Percentiles rank a stretch among this genome's conserved stretches.
These are phyloP conservation scores for Polytrichum formosum DNA, from an alignment of 225 moss, liverwort and hornwort species.

Conservation along the genomic window DNA sequence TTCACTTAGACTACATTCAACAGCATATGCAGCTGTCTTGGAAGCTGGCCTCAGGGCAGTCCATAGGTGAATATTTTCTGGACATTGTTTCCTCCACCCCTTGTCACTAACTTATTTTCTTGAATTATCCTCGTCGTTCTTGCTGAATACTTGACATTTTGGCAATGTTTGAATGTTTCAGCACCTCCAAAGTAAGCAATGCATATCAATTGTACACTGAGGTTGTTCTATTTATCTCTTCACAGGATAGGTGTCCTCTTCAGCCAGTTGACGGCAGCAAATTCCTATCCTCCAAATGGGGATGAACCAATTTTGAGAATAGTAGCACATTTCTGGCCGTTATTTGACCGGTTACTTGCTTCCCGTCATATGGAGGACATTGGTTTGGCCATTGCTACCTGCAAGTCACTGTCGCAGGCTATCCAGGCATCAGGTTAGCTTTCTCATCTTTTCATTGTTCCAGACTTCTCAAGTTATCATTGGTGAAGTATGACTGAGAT, in stretches of 20 bases:
- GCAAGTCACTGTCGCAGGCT: constrained; percentile 85
- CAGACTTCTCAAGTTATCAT: not conserved
- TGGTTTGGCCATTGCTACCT: constrained; percentile 77
- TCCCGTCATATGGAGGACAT: constrained; percentile 86
- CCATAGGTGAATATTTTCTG: constrained; percentile 57
- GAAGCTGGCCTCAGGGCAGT: constrained; percentile 86
- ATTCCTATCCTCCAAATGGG: constrained; percentile 46
- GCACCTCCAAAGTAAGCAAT: not conserved
- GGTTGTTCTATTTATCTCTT: constrained; percentile 13
- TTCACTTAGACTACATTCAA: constrained; percentile 80
- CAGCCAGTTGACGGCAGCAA: constrained; percentile 68
- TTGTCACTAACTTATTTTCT: not conserved
- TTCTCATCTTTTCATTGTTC: not conserved
- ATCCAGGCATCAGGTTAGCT: constrained; percentile 87
- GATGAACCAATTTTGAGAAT: constrained; percentile 82
- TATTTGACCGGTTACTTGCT: constrained; percentile 75
- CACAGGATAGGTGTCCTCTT: constrained; percentile 81
- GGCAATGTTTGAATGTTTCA: not conserved
- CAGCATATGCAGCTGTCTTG: constrained; percentile 78
- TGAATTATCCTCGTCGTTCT: not conserved
- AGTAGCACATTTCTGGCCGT: constrained; percentile 93
- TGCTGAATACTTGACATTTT: too few species aligned
- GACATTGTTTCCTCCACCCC: not conserved
- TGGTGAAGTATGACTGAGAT: not conserved
- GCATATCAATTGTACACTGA: not conserved